Evolutionary conservation across 257 asterid species (phyloP), one percentile per base, ranked within the genome.

Genomic region (Primulina huaijiensis): DNA sequence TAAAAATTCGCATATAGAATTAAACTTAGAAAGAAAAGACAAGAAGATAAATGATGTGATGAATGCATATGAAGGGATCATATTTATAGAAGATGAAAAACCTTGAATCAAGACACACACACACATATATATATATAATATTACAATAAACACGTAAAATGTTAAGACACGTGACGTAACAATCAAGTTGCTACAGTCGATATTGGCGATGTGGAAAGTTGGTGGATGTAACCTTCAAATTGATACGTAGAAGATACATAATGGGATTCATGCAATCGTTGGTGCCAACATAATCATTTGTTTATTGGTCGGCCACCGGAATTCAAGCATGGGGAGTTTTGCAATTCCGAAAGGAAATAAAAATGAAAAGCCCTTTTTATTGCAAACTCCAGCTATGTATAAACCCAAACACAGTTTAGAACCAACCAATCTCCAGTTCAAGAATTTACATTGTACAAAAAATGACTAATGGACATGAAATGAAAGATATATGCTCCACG

Each of bases 371-470:
- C 23, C 11, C 31, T 30, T 27, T 27, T 50, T 50, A 59, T 46
- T 52, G 40, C 65, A 33, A 71, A 62, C 46, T 21, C 55, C 64
- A 69, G 8, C 55, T 34, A 46, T 21, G 14, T 65, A 33, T 43
- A 27, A 55, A 67, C 21, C 68, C 74, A 35, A 33, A 52, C 75
- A 77, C 66, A 23, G n/a, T 55, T n/a, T 46, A 35, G 9, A 37
- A 68, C 40, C 34, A 67, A 66, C 21, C 67, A 66, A 52, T 60
- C 71, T 72, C 70, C 69, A 31, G 56, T 55, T 34, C 46, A 70
- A 56, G 62, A 67, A 67, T 77, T 69, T 74, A 77, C 80, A 68
- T 43, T 50, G 57, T 50, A 16, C 20, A 50, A 8, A 50, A 50
- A 17, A 43, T 43, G 55, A 43, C 50, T 43, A 79, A 62, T 74